Conservation (phyloP, 345 rosid species). For the Trapa bicornis region DNA sequence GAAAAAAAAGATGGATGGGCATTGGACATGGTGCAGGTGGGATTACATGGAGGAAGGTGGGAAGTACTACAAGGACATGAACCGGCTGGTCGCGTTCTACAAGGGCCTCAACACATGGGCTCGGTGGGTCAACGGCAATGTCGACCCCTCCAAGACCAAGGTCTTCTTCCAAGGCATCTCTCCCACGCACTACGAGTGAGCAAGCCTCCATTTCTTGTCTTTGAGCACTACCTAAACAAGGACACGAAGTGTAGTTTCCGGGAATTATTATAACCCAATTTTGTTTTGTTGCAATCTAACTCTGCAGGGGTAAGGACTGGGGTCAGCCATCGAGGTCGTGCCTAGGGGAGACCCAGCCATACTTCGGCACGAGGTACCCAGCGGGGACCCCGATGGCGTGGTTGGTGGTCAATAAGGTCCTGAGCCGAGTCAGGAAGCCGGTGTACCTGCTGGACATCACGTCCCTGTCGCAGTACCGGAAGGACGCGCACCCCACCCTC, state of each 20-base stretch:
- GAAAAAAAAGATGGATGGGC: too few species aligned
- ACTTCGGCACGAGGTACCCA: constrained; percentile 47
- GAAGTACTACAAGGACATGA: constrained; percentile 60
- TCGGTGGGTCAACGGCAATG: constrained; percentile 62
- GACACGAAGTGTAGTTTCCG: too few species aligned
- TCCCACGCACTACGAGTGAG: constrained; percentile 75
- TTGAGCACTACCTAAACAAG: too few species aligned
- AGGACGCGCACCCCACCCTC: constrained; percentile 64
- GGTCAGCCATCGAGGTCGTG: constrained; percentile 49
- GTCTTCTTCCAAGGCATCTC: constrained; percentile 82
- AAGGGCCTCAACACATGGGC: constrained; percentile 91
- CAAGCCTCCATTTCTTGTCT: constrained; percentile 10
- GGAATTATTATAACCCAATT: background rate
- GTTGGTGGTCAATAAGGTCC: constrained; percentile 58
- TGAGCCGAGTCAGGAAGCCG: constrained; percentile 59
- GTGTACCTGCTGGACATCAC: constrained; percentile 68
- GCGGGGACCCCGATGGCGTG: constrained; percentile 60
- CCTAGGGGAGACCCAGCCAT: constrained; percentile 48
- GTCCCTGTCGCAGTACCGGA: constrained; percentile 35
- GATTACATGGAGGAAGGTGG: constrained; percentile 61
- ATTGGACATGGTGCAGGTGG: constrained; percentile 33
- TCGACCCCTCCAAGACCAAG: constrained; percentile 58
- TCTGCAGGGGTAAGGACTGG: constrained; percentile 72
- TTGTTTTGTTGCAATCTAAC: too few species aligned
- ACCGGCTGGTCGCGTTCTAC: constrained; percentile 64